These are phyloP conservation scores for Rehmannia glutinosa DNA, from an alignment of 257 asterid genomes.

Conservation along the genomic window DNA sequence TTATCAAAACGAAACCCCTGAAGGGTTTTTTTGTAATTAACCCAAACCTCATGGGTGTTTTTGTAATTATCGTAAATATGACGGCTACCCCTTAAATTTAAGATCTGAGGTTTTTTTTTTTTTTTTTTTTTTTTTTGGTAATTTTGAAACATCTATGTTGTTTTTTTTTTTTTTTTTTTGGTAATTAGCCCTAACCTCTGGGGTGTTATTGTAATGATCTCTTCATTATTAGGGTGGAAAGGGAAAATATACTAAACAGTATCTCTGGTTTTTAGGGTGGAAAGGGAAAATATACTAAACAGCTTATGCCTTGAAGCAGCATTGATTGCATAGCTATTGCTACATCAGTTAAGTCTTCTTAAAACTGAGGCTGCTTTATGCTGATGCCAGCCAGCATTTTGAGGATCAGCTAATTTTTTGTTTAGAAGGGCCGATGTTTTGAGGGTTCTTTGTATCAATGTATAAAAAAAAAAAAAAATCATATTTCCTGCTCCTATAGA, in stretches of 20 bases:
- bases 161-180: no score
- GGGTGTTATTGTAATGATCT: no score
- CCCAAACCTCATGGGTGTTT: no score
- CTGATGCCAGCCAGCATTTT: not conserved
- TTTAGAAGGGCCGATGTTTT: not conserved
- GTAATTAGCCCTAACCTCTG: no score
- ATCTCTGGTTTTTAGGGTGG: constrained; percentile 56
- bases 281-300: constrained; percentile 27
- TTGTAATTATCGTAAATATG: no score
- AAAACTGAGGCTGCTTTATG: not conserved
- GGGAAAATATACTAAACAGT: constrained; percentile 31
- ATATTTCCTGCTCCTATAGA: constrained; percentile 7
- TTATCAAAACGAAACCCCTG: no score
- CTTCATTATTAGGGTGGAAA: constrained; percentile 65
- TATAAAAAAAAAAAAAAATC: no score
- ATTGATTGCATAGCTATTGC: constrained; percentile 12
- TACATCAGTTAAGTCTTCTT: constrained; percentile 13
- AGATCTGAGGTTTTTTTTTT: no score
- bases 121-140: no score
- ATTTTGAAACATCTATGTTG: no score
- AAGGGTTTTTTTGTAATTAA: constrained; percentile 1
- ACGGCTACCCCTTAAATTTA: no score
- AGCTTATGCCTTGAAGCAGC: constrained; percentile 37
- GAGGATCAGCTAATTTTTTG: not conserved
- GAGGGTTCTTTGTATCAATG: not conserved